Conservation (phyloP, 2,329 filamentous ascomycete species). For the Sporothrix phasma region DNA sequence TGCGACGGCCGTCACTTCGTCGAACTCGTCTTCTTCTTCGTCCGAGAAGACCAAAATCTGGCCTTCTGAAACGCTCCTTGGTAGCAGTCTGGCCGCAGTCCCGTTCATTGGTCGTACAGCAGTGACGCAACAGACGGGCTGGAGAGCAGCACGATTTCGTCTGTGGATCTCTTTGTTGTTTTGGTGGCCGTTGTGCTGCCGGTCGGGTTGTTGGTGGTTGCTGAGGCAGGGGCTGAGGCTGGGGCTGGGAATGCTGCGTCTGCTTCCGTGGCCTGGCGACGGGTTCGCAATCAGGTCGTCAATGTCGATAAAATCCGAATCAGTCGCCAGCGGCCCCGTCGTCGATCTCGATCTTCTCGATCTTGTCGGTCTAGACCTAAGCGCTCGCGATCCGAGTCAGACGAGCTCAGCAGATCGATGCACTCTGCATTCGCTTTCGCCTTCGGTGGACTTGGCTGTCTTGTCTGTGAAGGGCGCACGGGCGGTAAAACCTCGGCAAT, state of each 20-base stretch:
- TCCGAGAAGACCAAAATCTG: constrained; percentile 7
- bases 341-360: not conserved
- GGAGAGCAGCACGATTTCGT: constrained; percentile 5
- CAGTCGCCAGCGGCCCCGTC: not conserved
- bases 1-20: not conserved
- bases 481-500: not conserved
- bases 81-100: not conserved
- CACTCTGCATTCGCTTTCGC: not conserved
- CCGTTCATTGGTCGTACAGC: not conserved
- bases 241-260: too few relatives aligned
- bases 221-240: not conserved
- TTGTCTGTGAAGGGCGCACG: not conserved
- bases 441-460: not conserved
- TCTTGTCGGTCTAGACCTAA: too few relatives aligned
- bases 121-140: not conserved
- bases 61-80: constrained; percentile 14
- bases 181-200: not conserved
- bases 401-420: constrained; percentile 17
- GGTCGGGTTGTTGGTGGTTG: not conserved
- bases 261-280: not conserved
- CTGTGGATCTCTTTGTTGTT: not conserved
- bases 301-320: constrained; percentile 5
- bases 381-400: not conserved
- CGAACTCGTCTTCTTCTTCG: constrained; percentile 15
- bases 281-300: constrained; percentile 4